A percentile compares a stretch with the other conserved stretches of the same genome.
phyloP scores from a whole-genome alignment of 768 basidiomycete genomes.

The Auricularia sp. region DNA sequence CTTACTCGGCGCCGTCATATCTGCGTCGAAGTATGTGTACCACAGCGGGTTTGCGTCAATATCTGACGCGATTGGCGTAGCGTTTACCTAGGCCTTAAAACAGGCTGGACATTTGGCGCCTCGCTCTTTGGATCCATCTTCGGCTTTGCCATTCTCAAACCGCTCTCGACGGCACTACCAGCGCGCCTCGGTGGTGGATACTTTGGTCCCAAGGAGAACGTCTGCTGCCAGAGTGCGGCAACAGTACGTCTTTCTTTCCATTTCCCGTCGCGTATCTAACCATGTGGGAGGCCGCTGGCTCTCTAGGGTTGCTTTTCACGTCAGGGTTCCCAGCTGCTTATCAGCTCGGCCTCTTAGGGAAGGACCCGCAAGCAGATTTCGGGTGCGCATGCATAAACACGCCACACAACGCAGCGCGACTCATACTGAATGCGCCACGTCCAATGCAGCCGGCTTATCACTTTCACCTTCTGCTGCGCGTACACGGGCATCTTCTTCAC shows the following conservation, averaged over 20 bases:
- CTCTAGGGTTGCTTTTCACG: slow-evolving; percentile 50
- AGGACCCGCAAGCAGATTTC: slow-evolving; percentile 39
- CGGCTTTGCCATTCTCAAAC: slow-evolving; percentile 52
- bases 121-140: slow-evolving; percentile 54
- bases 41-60: neutral
- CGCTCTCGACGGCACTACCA: slow-evolving; percentile 40
- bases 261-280: slow-evolving; percentile 14
- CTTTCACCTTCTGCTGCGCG: slow-evolving; percentile 42
- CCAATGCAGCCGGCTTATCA: slow-evolving; percentile 31
- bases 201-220: slow-evolving; percentile 60
- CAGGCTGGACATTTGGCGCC: slow-evolving; percentile 57
- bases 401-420: neutral
- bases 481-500: slow-evolving; percentile 62
- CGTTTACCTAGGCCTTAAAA: slow-evolving; percentile 61
- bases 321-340: slow-evolving; percentile 54
- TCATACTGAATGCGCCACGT: neutral
- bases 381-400: slow-evolving; percentile 18
- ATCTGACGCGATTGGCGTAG: slow-evolving; percentile 12
- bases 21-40: slow-evolving; percentile 35
- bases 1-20: slow-evolving; percentile 43
- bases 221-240: slow-evolving; percentile 50
- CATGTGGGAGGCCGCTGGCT: slow-evolving; percentile 34
- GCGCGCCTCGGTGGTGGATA: slow-evolving; percentile 41
- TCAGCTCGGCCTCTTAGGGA: slow-evolving; percentile 38
- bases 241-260: slow-evolving; percentile 23